Conservation (phyloP, 164 flowering plant species). For the Warburgia ugandensis region DNA sequence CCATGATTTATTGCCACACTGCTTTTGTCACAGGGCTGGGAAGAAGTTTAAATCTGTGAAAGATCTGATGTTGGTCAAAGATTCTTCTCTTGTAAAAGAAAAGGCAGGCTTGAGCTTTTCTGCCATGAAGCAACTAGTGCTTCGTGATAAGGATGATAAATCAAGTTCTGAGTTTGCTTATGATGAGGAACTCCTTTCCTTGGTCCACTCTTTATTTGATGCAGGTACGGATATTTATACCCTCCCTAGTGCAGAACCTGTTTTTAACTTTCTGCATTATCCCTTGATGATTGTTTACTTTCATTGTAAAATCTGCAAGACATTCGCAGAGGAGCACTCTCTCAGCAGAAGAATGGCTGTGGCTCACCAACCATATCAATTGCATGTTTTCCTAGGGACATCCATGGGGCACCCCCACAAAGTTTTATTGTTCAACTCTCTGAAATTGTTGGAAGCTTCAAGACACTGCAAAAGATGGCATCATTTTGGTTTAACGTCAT, state of each 20-base stretch:
- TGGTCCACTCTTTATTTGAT: constrained; percentile 47
- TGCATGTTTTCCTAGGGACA: constrained; percentile 55
- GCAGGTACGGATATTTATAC: constrained; percentile 44
- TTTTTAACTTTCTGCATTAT: constrained; percentile 15
- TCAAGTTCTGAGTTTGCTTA: constrained; percentile 33
- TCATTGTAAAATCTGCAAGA: constrained; percentile 72
- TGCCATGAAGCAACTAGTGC: constrained; percentile 76
- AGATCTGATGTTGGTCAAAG: constrained; percentile 57
- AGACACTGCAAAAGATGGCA: constrained; percentile 61
- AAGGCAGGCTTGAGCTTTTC: constrained; percentile 69
- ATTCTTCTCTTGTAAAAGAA: no score
- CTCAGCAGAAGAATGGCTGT: constrained; percentile 32
- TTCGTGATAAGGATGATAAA: constrained; percentile 87
- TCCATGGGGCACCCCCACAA: constrained; percentile 79
- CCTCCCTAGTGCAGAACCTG: constrained; percentile 6
- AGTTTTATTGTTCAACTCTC: constrained; percentile 71
- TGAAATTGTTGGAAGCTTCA: constrained; percentile 77
- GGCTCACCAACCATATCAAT: constrained; percentile 18
- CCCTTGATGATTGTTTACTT: constrained; percentile 55
- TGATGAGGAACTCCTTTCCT: constrained; percentile 44
- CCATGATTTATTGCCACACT: no score
- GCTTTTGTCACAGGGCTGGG: constrained; percentile 39
- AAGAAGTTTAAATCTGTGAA: constrained; percentile 57
- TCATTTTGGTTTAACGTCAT: constrained; percentile 70
- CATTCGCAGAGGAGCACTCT: constrained; percentile 69